Evolutionary conservation across 139 green algal genomes (phyloP).

Genomic region (Zygnema cylindricum): DNA sequence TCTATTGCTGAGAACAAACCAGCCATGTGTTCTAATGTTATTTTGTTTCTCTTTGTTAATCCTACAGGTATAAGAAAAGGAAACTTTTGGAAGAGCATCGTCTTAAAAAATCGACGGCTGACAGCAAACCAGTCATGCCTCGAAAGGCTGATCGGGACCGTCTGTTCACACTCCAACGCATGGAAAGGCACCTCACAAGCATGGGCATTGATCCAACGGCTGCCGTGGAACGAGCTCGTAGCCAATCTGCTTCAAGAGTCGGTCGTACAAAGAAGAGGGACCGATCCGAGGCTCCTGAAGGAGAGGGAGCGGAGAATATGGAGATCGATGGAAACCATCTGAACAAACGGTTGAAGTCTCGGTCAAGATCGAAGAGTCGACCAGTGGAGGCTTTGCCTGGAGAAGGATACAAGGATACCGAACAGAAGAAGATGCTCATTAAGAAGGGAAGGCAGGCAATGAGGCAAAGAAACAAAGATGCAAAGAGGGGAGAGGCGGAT

Average conservation of each 20-base stretch:
- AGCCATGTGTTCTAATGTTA: constrained; percentile 74
- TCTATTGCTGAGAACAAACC: constrained; percentile 71
- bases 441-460: constrained; percentile 88
- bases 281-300: constrained; percentile 67
- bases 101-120: constrained; percentile 69
- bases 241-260: constrained; percentile 63
- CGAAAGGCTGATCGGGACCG: constrained; percentile 69
- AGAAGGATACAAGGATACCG: constrained; percentile 81
- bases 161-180: constrained; percentile 55
- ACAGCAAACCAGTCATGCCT: constrained; percentile 80
- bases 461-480: constrained; percentile 65
- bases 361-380: constrained; percentile 35
- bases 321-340: constrained; percentile 44
- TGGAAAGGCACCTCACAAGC: constrained; percentile 72
- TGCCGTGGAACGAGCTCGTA: constrained; percentile 75
- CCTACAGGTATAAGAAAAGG: constrained; percentile 71
- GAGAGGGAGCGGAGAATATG: constrained; percentile 71
- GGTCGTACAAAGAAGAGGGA: constrained; percentile 78
- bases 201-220: constrained; percentile 86
- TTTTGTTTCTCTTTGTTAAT: no score
- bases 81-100: constrained; percentile 78
- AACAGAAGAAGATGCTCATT: constrained; percentile 84
- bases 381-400: constrained; percentile 63
- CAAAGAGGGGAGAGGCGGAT: constrained; percentile 71
- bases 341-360: constrained; percentile 81